phyloP scores from a whole-genome alignment of 805 yeast genomes.

The Starmerella bombicola region DNA sequence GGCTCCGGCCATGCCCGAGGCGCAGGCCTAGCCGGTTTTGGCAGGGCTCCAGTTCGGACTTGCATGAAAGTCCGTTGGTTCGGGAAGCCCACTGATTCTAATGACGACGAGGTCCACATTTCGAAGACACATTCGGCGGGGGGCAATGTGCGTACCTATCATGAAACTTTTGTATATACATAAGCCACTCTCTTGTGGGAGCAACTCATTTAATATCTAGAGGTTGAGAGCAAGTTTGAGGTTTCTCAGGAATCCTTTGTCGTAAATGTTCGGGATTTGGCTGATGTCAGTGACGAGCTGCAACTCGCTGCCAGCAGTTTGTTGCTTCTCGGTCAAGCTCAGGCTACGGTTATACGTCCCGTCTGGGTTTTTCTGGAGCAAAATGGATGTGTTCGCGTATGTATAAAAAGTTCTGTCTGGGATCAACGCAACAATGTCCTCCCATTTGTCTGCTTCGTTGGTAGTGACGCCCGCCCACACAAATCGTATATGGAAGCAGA shows the following conservation, averaged over 20 bases:
- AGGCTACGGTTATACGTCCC: constrained; percentile 25
- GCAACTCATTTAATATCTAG: not conserved
- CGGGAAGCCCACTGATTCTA: not conserved
- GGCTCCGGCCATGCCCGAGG: constrained; percentile 29
- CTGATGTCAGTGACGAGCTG: constrained; percentile 21
- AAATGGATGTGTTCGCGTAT: constrained; percentile 22
- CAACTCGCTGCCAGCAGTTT: constrained; percentile 21
- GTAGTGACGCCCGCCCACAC: constrained; percentile 61
- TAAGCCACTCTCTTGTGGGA: not conserved
- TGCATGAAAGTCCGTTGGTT: not conserved
- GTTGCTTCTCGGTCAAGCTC: constrained; percentile 22
- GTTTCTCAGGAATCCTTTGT: constrained; percentile 27
- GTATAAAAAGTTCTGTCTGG: constrained; percentile 31
- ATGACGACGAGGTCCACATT: not conserved
- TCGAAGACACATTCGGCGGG: not conserved
- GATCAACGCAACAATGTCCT: constrained; percentile 42
- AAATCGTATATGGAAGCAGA: constrained; percentile 37
- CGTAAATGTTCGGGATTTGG: constrained; percentile 32
- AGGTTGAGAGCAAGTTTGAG: constrained; percentile 18
- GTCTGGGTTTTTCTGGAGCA: constrained; percentile 22
- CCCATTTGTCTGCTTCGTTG: constrained; percentile 65
- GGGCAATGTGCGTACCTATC: no score
- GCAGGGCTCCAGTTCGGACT: not conserved
- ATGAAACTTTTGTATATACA: constrained; percentile 5
- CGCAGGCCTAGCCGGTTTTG: constrained; percentile 8